A percentile compares a stretch with the other conserved stretches of the same genome.
These are phyloP conservation scores for Psophocarpus tetragonolobus DNA, from an alignment of 306 rosid species.

Conservation along the genomic window DNA sequence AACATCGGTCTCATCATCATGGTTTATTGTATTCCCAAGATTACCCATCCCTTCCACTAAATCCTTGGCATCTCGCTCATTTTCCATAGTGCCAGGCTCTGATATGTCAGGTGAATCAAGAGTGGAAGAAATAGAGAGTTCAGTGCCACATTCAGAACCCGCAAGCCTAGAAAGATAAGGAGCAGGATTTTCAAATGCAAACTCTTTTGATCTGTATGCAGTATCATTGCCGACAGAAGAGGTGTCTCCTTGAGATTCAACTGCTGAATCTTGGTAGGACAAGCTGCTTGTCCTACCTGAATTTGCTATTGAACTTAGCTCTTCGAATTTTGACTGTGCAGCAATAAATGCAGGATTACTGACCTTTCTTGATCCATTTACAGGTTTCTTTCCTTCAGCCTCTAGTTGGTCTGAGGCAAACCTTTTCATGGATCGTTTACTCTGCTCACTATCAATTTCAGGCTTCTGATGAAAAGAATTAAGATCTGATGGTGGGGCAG, in stretches of 20 bases:
- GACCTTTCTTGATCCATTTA: slow-evolving; percentile 58
- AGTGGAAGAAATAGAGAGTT: slow-evolving; percentile 82
- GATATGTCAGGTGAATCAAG: slow-evolving; percentile 85
- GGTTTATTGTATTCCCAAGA: slow-evolving; percentile 33
- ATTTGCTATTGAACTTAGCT: slow-evolving; percentile 51
- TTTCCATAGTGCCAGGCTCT: slow-evolving; percentile 58
- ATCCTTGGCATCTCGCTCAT: slow-evolving; percentile 52
- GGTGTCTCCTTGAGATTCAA: slow-evolving; percentile 51
- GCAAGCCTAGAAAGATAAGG: slow-evolving; percentile 52
- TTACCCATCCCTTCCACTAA: slow-evolving; percentile 46
- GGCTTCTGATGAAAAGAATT: slow-evolving; percentile 45
- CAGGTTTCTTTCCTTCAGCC: slow-evolving; percentile 65
- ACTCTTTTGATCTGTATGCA: slow-evolving; percentile 53
- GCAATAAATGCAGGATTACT: slow-evolving; percentile 73
- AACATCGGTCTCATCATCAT: slow-evolving; percentile 41
- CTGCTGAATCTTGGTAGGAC: slow-evolving; percentile 51
- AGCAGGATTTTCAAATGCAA: slow-evolving; percentile 47
- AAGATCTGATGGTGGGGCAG: slow-evolving; percentile 40
- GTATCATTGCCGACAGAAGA: slow-evolving; percentile 39
- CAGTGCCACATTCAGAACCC: slow-evolving; percentile 84
- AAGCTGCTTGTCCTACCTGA: slow-evolving; percentile 43
- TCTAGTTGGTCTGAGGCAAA: slow-evolving; percentile 66
- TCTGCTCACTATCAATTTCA: slow-evolving; percentile 54
- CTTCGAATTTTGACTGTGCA: slow-evolving; percentile 79
- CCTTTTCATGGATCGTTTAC: slow-evolving; percentile 56